Conservation (phyloP, 1,139 yeast species). For the Debaryomyces psychrophilus region DNA sequence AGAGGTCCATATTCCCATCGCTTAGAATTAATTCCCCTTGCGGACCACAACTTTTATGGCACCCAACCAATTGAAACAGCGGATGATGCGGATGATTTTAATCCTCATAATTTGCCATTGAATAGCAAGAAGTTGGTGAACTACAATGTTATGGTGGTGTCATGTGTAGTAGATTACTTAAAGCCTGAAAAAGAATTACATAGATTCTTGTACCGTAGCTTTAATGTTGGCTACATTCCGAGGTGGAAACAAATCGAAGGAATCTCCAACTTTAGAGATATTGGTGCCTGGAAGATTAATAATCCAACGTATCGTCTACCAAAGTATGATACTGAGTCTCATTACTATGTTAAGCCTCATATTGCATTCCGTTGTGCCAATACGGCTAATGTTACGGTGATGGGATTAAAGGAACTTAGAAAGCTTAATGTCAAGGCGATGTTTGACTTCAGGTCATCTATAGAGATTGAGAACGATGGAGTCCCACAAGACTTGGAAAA, state of each 20-base stretch:
- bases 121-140: slow-evolving; percentile 50
- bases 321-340: slow-evolving; percentile 13
- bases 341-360: slow-evolving; percentile 55
- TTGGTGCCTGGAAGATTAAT: slow-evolving; percentile 71
- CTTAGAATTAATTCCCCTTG: slow-evolving; percentile 60
- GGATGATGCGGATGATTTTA: slow-evolving; percentile 32
- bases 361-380: slow-evolving; percentile 67
- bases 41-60: slow-evolving; percentile 84
- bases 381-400: slow-evolving; percentile 50
- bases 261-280: slow-evolving; percentile 71
- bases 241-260: slow-evolving; percentile 71
- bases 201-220: slow-evolving; percentile 50
- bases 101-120: slow-evolving; percentile 28
- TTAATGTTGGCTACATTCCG: slow-evolving; percentile 42
- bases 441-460: slow-evolving; percentile 70
- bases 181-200: slow-evolving; percentile 50
- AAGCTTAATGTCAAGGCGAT: slow-evolving; percentile 55
- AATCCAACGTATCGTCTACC: slow-evolving; percentile 29
- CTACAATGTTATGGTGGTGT: slow-evolving; percentile 59
- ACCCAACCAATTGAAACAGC: slow-evolving; percentile 34
- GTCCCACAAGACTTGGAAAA: slow-evolving; percentile 34
- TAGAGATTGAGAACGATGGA: slow-evolving; percentile 60
- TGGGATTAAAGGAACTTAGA: slow-evolving; percentile 46
- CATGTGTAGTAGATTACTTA: slow-evolving; percentile 56
- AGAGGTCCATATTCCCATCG: slow-evolving; percentile 56